A percentile compares a stretch with the other conserved stretches of the same genome.
Evolutionary conservation across 805 yeast genomes (phyloP).

Genomic region (Candida broadrunensis): DNA sequence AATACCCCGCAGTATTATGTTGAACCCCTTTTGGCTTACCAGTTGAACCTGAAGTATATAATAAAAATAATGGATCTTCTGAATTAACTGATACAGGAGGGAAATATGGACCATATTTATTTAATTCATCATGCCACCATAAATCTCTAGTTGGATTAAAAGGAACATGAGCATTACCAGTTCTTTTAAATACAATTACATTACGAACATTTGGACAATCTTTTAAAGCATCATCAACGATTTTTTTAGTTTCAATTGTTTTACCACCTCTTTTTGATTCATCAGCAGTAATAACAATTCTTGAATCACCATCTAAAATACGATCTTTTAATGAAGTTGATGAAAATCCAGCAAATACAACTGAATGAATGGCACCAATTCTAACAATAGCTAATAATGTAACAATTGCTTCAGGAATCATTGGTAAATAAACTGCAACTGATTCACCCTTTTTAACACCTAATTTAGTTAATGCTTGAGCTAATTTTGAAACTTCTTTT

Average conservation of each 20-base stretch:
- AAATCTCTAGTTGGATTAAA: constrained; percentile 79
- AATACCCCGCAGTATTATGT: constrained; percentile 92
- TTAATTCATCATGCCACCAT: constrained; percentile 93
- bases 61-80: constrained; percentile 93
- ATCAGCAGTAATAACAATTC: constrained; percentile 88
- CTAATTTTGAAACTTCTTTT: constrained; percentile 79
- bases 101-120: constrained; percentile 75
- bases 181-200: constrained; percentile 85
- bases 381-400: constrained; percentile 93
- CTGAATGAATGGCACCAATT: constrained; percentile 95
- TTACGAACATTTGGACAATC: constrained; percentile 72
- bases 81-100: constrained; percentile 86
- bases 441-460: constrained; percentile 95
- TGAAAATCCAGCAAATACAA: constrained; percentile 94
- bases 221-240: constrained; percentile 90
- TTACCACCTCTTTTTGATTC: constrained; percentile 96
- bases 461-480: constrained; percentile 76
- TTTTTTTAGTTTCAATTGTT: constrained; percentile 85
- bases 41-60: constrained; percentile 97
- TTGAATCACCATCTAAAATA: constrained; percentile 80
- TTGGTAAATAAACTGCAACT: constrained; percentile 94
- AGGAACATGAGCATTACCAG: constrained; percentile 70
- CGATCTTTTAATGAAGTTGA: constrained; percentile 91
- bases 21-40: constrained; percentile 98
- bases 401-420: constrained; percentile 95